These are phyloP conservation scores for Xylaria nigripes DNA, from an alignment of 495 filamentous ascomycete genomes.

Conservation along the genomic window DNA sequence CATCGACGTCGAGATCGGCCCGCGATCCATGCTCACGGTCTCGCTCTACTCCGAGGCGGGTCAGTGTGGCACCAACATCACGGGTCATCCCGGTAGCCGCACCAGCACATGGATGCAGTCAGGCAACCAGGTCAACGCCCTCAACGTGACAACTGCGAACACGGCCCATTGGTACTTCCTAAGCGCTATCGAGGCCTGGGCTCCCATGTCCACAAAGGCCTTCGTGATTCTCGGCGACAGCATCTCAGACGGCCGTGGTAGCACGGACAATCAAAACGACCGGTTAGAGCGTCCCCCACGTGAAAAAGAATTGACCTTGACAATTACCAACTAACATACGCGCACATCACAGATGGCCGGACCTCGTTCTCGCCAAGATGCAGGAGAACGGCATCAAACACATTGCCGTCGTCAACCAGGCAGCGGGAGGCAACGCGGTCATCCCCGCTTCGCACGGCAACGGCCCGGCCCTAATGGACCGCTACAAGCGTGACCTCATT, in stretches of 20 bases:
- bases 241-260: slow-evolving; percentile 65
- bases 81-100: slow-evolving; percentile 60
- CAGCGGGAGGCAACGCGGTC: slow-evolving; percentile 65
- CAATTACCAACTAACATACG: background rate
- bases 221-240: slow-evolving; percentile 63
- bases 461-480: slow-evolving; percentile 52
- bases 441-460: slow-evolving; percentile 46
- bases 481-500: slow-evolving; percentile 59
- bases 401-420: slow-evolving; percentile 59
- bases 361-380: slow-evolving; percentile 51
- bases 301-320: background rate
- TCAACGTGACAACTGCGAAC: slow-evolving; percentile 37
- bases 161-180: slow-evolving; percentile 54
- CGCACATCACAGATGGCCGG: slow-evolving; percentile 50
- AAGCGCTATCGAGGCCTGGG: slow-evolving; percentile 51
- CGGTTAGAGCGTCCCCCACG: slow-evolving; percentile 34
- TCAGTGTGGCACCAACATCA: slow-evolving; percentile 50
- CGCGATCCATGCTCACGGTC: slow-evolving; percentile 46
- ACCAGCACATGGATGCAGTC: slow-evolving; percentile 50
- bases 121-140: slow-evolving; percentile 46
- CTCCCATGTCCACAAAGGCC: slow-evolving; percentile 33
- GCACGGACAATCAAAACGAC: slow-evolving; percentile 55
- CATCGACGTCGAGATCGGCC: slow-evolving; percentile 43
- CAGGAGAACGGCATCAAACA: slow-evolving; percentile 38
- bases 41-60: slow-evolving; percentile 52